Conservation (phyloP, 176 grass and related monocot species). For the Stipa capillata region DNA sequence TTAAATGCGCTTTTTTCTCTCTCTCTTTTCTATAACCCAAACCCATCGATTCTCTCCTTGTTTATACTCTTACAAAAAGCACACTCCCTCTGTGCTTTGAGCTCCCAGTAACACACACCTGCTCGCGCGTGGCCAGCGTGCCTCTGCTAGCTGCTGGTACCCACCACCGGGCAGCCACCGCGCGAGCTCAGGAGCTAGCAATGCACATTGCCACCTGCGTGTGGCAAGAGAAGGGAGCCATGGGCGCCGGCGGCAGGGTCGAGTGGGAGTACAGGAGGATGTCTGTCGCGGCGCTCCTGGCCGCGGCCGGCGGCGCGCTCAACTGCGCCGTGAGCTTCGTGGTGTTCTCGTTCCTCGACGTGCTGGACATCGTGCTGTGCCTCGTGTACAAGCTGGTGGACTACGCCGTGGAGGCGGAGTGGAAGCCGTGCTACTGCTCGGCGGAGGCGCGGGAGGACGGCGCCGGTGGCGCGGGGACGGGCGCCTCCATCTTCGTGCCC, state of each 20-base stretch:
- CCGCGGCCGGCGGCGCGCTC: conserved; percentile 27
- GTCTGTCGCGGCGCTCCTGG: neutral
- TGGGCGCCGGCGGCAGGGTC: neutral
- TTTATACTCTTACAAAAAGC: conserved; percentile 35
- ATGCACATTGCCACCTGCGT: conserved; percentile 43
- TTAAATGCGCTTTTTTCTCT: conserved; percentile 36
- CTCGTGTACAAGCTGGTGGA: conserved; percentile 87
- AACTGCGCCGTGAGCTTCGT: conserved; percentile 72
- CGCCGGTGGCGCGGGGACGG: neutral
- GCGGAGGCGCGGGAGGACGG: neutral
- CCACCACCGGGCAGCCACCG: neutral
- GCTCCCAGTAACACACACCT: neutral
- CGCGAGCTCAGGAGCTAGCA: too few relatives aligned
- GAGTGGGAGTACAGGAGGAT: neutral
- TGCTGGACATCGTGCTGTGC: conserved; percentile 84
- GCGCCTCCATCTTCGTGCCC: conserved; percentile 21
- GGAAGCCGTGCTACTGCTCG: conserved; percentile 92
- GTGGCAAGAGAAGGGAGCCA: conserved; percentile 31
- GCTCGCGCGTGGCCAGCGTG: neutral
- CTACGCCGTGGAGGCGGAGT: conserved; percentile 75
- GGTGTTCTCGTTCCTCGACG: conserved; percentile 83
- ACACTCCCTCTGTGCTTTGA: neutral
- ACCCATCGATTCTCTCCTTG: neutral
- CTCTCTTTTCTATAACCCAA: neutral
- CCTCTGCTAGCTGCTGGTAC: neutral